These are phyloP conservation scores for Strigomonas culicis DNA, from an alignment of 208 protist species.

Conservation along the genomic window DNA sequence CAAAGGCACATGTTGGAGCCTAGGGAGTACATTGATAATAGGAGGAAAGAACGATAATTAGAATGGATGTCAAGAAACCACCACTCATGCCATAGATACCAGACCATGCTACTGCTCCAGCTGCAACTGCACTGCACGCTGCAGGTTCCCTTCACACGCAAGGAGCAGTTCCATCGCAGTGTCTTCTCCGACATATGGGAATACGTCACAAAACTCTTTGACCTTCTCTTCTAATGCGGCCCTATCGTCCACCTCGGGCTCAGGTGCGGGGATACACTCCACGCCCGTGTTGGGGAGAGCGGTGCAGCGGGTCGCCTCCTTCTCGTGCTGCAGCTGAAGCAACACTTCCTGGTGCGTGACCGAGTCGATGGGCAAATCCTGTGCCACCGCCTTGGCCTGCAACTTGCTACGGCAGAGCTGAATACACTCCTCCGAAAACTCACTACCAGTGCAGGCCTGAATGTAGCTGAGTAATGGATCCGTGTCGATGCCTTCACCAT, in stretches of 20 bases:
- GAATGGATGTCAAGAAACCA: background rate
- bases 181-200: background rate
- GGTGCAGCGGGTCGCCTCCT: background rate
- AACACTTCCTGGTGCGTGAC: slow-evolving; percentile 1
- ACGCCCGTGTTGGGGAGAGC: background rate
- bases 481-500: slow-evolving; percentile 27
- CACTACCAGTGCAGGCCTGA: slow-evolving; percentile 24
- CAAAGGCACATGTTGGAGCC: no score
- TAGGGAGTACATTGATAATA: no score
- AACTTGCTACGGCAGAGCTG: background rate
- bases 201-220: slow-evolving; percentile 3
- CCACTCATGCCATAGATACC: background rate
- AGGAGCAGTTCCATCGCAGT: background rate
- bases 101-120: background rate
- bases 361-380: background rate
- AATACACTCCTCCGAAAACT: slow-evolving; percentile 28
- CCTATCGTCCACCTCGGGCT: background rate
- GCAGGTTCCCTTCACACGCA: background rate
- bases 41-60: slow-evolving; percentile 1
- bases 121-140: background rate
- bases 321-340: background rate
- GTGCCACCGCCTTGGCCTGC: background rate
- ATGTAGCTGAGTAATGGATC: slow-evolving; percentile 25
- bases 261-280: background rate
- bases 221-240: background rate